Conservation (phyloP, 768 basidiomycete genomes). For the Cyclocybe cylindracea region DNA sequence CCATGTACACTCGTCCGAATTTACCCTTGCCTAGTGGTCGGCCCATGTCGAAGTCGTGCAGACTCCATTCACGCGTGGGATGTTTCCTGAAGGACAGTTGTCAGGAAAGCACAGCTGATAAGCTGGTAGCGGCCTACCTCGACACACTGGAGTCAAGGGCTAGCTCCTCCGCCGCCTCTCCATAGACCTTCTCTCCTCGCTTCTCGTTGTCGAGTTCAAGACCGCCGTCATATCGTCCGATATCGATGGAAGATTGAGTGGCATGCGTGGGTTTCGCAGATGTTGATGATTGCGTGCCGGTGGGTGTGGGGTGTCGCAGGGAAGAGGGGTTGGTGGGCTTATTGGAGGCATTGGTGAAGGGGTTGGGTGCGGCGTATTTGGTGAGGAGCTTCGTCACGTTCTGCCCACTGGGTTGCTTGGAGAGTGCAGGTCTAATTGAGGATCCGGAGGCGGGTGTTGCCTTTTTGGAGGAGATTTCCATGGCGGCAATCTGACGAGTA, state of each 20-base stretch:
- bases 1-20: slow-evolving; percentile 99
- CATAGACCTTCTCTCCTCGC: slow-evolving; percentile 70
- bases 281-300: too few species aligned
- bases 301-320: too few species aligned
- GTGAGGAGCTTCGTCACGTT: slow-evolving; percentile 72
- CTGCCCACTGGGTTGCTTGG: slow-evolving; percentile 59
- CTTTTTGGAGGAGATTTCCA: slow-evolving; percentile 64
- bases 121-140: slow-evolving; percentile 42
- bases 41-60: slow-evolving; percentile 91
- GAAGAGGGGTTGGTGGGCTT: slow-evolving; percentile 39
- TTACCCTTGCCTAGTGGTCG: slow-evolving; percentile 98
- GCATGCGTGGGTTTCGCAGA: slow-evolving; percentile 18
- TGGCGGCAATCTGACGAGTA: slow-evolving; percentile 67
- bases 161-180: slow-evolving; percentile 79
- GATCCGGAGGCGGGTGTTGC: slow-evolving; percentile 31
- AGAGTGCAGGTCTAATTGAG: slow-evolving; percentile 31
- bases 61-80: slow-evolving; percentile 83
- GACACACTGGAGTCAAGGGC: slow-evolving; percentile 84
- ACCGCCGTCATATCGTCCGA: slow-evolving; percentile 95
- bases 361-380: slow-evolving; percentile 72
- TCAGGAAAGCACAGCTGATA: neutral
- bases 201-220: slow-evolving; percentile 89
- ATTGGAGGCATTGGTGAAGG: slow-evolving; percentile 34
- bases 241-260: slow-evolving; percentile 54
- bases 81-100: slow-evolving; percentile 41